These are phyloP conservation scores for Solanum ossicruentum DNA, from an alignment of 257 asterid species.

Conservation along the genomic window DNA sequence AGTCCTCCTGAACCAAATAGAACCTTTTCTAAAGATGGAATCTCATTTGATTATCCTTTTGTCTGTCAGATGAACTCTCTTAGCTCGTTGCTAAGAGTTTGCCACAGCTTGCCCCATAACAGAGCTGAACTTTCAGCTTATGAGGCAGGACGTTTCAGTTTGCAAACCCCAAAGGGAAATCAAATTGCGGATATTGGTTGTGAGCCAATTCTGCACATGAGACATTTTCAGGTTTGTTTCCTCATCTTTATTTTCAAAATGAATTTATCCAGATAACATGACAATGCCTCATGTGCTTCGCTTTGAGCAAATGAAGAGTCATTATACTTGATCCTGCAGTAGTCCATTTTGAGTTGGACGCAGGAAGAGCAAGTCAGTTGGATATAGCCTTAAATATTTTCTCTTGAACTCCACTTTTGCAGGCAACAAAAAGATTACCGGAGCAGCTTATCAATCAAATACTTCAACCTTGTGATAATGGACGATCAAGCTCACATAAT, in stretches of 20 bases:
- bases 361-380: neutral
- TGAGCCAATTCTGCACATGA: constrained; percentile 92
- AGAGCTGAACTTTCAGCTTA: constrained; percentile 42
- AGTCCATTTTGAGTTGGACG: neutral
- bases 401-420: neutral
- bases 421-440: constrained; percentile 73
- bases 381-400: neutral
- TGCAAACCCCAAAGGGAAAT: constrained; percentile 74
- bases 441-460: constrained; percentile 69
- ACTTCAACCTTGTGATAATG: constrained; percentile 20
- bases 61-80: constrained; percentile 75
- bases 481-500: constrained; percentile 3
- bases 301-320: neutral
- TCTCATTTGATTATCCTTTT: neutral
- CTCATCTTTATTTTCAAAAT: neutral
- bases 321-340: neutral
- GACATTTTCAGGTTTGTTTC: constrained; percentile 76
- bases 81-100: constrained; percentile 64
- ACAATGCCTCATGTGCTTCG: neutral
- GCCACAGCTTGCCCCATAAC: constrained; percentile 52
- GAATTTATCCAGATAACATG: neutral
- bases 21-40: neutral
- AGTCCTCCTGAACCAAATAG: neutral
- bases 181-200: constrained; percentile 91
- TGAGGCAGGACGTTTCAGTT: constrained; percentile 75